phyloP scores from a whole-genome alignment of 345 rosid genomes.

The Lepidium didymum region DNA sequence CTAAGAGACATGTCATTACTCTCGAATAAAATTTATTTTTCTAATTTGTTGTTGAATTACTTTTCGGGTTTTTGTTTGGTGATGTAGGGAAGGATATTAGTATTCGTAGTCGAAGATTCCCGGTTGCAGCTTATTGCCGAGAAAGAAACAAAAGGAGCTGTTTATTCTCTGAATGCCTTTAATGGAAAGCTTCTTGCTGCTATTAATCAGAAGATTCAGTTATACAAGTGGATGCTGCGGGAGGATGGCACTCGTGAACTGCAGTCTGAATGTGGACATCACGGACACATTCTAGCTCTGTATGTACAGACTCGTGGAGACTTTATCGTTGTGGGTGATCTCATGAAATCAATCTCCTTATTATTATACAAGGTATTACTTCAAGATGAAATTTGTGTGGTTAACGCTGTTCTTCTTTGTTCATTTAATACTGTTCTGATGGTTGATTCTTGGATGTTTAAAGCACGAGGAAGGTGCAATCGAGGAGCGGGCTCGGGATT shows the following conservation, averaged over 20 bases:
- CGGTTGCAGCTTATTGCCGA: slow-evolving; percentile 84
- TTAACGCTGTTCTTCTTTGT: not conserved
- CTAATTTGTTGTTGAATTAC: not conserved
- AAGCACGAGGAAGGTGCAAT: slow-evolving; percentile 97
- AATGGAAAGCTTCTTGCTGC: slow-evolving; percentile 94
- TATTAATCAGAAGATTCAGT: slow-evolving; percentile 90
- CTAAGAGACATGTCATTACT: not conserved
- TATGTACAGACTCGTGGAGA: slow-evolving; percentile 96
- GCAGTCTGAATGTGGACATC: slow-evolving; percentile 96
- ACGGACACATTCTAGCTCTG: slow-evolving; percentile 92
- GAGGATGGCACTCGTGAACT: slow-evolving; percentile 88
- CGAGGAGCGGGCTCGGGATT: slow-evolving; percentile 91
- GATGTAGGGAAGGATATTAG: slow-evolving; percentile 79
- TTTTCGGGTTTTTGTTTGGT: not conserved
- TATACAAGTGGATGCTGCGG: slow-evolving; percentile 91
- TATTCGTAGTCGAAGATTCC: slow-evolving; percentile 81
- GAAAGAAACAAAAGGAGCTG: slow-evolving; percentile 99
- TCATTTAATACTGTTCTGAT: not conserved
- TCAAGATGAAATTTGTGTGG: not conserved
- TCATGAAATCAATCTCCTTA: slow-evolving; percentile 94
- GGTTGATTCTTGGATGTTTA: slow-evolving; percentile 2
- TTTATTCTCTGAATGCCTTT: slow-evolving; percentile 81
- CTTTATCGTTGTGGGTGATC: slow-evolving; percentile 94
- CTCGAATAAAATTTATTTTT: not conserved
- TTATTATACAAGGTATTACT: slow-evolving; percentile 69